Conservation (phyloP, 306 rosid genomes). For the Sindora glabra region DNA sequence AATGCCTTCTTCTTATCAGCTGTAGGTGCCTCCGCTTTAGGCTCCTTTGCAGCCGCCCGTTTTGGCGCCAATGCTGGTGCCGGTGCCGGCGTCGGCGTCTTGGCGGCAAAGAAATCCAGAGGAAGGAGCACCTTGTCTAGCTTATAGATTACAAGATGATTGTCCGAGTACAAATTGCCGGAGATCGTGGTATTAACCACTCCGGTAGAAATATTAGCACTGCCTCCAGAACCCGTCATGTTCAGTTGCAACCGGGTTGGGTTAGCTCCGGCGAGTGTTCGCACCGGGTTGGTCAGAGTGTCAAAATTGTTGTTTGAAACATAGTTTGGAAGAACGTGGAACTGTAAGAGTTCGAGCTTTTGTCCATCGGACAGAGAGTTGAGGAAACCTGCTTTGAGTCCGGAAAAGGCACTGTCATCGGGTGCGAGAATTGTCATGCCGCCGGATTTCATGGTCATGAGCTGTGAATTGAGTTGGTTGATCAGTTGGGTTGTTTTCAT, state of each 20-base stretch:
- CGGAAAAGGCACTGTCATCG: conserved; percentile 48
- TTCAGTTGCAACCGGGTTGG: conserved; percentile 38
- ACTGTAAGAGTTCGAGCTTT: conserved; percentile 53
- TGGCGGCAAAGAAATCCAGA: conserved; percentile 33
- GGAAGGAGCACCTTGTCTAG: conserved; percentile 55
- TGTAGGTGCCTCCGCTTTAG: conserved; percentile 10
- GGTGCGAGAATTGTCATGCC: conserved; percentile 49
- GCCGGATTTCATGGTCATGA: conserved; percentile 33
- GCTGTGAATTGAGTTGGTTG: conserved; percentile 47
- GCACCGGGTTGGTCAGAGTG: conserved; percentile 54
- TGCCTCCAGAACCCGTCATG: conserved; percentile 47
- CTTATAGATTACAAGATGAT: conserved; percentile 52
- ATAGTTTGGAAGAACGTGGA: conserved; percentile 49
- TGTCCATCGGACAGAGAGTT: conserved; percentile 37
- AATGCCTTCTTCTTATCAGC: conserved; percentile 33
- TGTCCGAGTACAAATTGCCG: conserved; percentile 47
- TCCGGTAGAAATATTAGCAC: conserved; percentile 48
- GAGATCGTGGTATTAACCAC: conserved; percentile 46
- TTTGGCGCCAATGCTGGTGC: conserved; percentile 20
- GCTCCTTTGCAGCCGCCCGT: too few relatives aligned
- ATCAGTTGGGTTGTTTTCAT: conserved; percentile 47
- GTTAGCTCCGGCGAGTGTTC: conserved; percentile 54
- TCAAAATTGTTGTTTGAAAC: conserved; percentile 48
- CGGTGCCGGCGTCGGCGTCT: conserved; percentile 12
- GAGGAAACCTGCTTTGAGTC: conserved; percentile 58